phyloP scores from a whole-genome alignment of 768 basidiomycete species.

The Termitomyces sp. region DNA sequence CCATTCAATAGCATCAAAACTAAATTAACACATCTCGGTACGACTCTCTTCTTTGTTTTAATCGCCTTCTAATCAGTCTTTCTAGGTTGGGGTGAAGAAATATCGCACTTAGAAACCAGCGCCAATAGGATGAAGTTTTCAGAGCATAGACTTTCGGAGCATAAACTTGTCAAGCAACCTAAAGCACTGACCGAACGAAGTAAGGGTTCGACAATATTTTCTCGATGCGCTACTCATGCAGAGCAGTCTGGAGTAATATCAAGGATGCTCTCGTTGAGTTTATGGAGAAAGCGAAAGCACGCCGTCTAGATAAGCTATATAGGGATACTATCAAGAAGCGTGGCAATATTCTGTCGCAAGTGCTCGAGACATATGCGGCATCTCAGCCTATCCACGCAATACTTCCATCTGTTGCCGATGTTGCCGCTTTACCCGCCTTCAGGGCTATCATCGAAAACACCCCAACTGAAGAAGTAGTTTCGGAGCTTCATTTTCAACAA shows the following conservation, averaged over 20 bases:
- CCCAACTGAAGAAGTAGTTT: slow-evolving; percentile 13
- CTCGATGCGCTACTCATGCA: not conserved
- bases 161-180: slow-evolving; percentile 11
- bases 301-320: slow-evolving; percentile 9
- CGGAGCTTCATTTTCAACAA: slow-evolving; percentile 10
- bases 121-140: not conserved
- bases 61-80: not conserved
- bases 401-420: slow-evolving; percentile 15
- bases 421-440: slow-evolving; percentile 12
- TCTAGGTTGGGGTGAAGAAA: slow-evolving; percentile 16
- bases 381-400: slow-evolving; percentile 9
- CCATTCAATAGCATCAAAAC: slow-evolving; percentile 4
- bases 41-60: not conserved
- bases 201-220: not conserved
- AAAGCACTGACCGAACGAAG: slow-evolving; percentile 9
- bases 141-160: not conserved
- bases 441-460: slow-evolving; percentile 14
- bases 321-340: slow-evolving; percentile 5
- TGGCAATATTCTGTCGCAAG: slow-evolving; percentile 3
- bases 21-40: slow-evolving; percentile 4
- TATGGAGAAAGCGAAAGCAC: slow-evolving; percentile 9
- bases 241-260: slow-evolving; percentile 17
- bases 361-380: slow-evolving; percentile 7
- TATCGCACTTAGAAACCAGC: slow-evolving; percentile 3
- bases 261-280: slow-evolving; percentile 11